Base-by-base conservation (phyloP, 257 asterid species). In the Paraleonurus japonicus region DNA sequence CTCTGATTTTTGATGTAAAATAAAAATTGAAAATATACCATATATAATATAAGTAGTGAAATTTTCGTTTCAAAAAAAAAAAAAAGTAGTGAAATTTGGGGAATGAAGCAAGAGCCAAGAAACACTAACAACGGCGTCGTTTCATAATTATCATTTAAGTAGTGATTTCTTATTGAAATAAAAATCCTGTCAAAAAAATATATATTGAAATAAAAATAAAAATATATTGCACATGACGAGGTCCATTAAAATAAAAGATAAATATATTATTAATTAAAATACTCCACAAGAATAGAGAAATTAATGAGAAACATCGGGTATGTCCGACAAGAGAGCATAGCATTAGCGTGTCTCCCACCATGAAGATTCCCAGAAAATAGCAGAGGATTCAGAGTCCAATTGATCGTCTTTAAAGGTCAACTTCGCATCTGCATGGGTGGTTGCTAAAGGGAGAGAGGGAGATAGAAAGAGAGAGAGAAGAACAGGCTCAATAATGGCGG, bases 341-440 rank as follows among this genome's bases (percentile, higher is more conserved):
- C n/a, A 22, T 51, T 53, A 39, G 70, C 6, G 22, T 13, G 33
- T n/a, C 35, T 10, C 69, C 47, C 45, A 39, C 61, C 19, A 47
- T 48, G 61, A 66, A 67, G 69, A 67, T 75, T 75, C 74, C 72
- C 54, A 3, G 74, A 60, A 67, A 75, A 67, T 61, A 58, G 39
- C 73, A 4, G 54, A 24, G 19, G 51, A 20, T 28, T 41, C 47
- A 8, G 13, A 61, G 53, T 26, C 71, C 59, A 26, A 51, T 45
- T 20, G 16, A 7, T 26, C 58, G 45, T 59, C 58, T 43, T 28
- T 43, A 15, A 30, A 17, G 20, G 66, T 50, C 71, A 61, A 60
- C 66, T 12, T 19, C 17, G n/a, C 47, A 32, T 43, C 33, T 26
- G 3, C 28, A 15, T 22, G 37, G n/a, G 30, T 19, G 28, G 11